Base-by-base conservation (phyloP, 2,329 filamentous ascomycete genomes). In the Fusarium verrucosum region DNA sequence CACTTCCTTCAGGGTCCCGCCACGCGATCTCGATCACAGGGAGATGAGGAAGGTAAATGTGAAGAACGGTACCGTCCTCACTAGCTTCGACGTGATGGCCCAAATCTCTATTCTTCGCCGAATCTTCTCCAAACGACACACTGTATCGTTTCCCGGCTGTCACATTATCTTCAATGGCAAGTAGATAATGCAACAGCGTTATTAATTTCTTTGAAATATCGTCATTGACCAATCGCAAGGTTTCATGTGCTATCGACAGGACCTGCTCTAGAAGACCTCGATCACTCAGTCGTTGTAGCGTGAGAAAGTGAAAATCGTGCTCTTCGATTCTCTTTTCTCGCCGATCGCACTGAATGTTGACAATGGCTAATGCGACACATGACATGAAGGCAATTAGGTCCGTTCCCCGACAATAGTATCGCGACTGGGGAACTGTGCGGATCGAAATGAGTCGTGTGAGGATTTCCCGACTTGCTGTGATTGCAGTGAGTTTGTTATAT, bases 371-470 rank as follows among this genome's bases (percentile, higher is more conserved):
- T 0, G 82, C 80, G 63, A 81, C 80, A 26, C 78, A 78, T 0
- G 83, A 80, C 6, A 84, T 79, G 5, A 86, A 77, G 0, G 80
- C 79, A 1, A 82, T 75, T 35, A 83, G 83, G 67, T 86, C 83
- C 2, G 81, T 76, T 22, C 81, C 81, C 1, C 82, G 80, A 40
- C 74, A 78, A 37, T 79, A 81, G 3, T 83, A 66, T 0, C 75
- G 71, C 4, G 73, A 74, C 41, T 75, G 77, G 1, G 78, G 77
- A 3, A 80, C 72, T 5, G 65, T 70, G 2, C 81, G 80, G 45
- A 84, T 81, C 4, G 74, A 58, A 17, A 82, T 62, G 58, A 83
- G 86, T 1, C 80, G 78, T 2, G 71, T 73, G 2, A 87, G 72
- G 22, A 86, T 76, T 44, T 82, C 81, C 1, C 85, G 82, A 35